Evolutionary conservation across 1,139 yeast genomes (phyloP), one percentile per base, ranked within the genome.

Genomic region (Nakaseomyces uthaithaninus): DNA sequence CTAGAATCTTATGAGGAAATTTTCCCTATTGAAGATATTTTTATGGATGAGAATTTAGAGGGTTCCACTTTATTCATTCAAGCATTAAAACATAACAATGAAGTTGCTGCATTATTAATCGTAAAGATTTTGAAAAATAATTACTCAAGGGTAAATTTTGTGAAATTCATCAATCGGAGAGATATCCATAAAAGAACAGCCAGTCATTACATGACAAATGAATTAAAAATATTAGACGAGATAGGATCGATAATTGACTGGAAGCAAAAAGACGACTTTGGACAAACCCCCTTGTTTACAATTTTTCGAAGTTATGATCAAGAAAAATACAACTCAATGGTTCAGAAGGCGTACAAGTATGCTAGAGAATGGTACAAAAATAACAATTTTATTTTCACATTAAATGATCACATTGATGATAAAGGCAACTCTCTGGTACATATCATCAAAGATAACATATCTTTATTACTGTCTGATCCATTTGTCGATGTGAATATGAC

Each of bases 261-360:
- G 97, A 72, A 67, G 24, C 55, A 63, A n/a, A 71, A 71, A 40
- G 97, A 91, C 53, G 47, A 53, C 15, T 76, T 74, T 46, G 77
- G 80, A 0, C 86, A 84, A 48, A 85, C 97, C 0, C 95, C 97
- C 0, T 63, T 89, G 11, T 78, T 83, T 59, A 73, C 85, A 5
- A 60, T 85, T 4, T 77, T 86, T 50, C 66, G 95, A 38, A 78
- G 91, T 47, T 89, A 89, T 60, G 96, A 89, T 55, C 91, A 84
- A 50, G 64, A 74, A 0, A 61, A 75, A 20, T 89, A 89, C 55
- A 59, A 66, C 1, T 58, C 57, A 2, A 59, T 87, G 51, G 60
- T 85, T 3, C 46, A 54, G 11, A 57, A 55, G 2, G 75, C 78
- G 0, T 71, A 82, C 42, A 49, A 57, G 1, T 66, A 72, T 24